Evolutionary conservation across 306 rosid genomes (phyloP).

Genomic region (Corylus americana): DNA sequence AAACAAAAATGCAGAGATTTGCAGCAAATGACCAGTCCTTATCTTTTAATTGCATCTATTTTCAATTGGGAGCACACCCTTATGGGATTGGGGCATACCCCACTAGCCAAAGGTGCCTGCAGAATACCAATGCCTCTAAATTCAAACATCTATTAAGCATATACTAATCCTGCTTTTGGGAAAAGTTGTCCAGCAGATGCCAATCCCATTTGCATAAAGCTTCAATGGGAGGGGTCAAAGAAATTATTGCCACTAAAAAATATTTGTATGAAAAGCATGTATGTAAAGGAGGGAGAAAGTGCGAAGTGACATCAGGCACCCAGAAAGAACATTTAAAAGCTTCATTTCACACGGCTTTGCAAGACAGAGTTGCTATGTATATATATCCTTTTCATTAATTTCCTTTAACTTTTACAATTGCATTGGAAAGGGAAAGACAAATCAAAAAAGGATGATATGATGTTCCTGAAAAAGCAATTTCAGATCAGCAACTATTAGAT

Average conservation of each 20-base stretch:
- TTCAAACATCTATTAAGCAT: constrained; percentile 43
- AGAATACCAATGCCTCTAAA: constrained; percentile 32
- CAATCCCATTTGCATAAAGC: constrained; percentile 30
- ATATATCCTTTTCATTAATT: no score
- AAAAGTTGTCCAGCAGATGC: constrained; percentile 36
- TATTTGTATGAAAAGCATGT: background rate
- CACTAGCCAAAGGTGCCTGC: constrained; percentile 44
- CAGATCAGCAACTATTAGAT: no score
- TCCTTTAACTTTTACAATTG: background rate
- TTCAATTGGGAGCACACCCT: constrained; percentile 14
- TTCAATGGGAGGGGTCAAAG: constrained; percentile 25
- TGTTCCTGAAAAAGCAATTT: background rate
- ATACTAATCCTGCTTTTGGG: constrained; percentile 47
- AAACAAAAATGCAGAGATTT: background rate
- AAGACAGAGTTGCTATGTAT: background rate
- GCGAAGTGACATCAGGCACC: constrained; percentile 42
- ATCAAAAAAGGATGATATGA: background rate
- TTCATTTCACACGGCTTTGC: constrained; percentile 46
- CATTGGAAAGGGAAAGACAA: background rate
- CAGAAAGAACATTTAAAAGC: constrained; percentile 30
- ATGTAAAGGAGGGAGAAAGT: constrained; percentile 26
- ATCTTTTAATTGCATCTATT: constrained; percentile 11
- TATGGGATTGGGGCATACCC: constrained; percentile 21
- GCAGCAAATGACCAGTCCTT: background rate
- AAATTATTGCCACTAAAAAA: constrained; percentile 19